A percentile compares a stretch with the other conserved stretches of the same genome.
phyloP scores from a whole-genome alignment of 2,329 filamentous ascomycete species.

The Trichoderma afroharzianum region DNA sequence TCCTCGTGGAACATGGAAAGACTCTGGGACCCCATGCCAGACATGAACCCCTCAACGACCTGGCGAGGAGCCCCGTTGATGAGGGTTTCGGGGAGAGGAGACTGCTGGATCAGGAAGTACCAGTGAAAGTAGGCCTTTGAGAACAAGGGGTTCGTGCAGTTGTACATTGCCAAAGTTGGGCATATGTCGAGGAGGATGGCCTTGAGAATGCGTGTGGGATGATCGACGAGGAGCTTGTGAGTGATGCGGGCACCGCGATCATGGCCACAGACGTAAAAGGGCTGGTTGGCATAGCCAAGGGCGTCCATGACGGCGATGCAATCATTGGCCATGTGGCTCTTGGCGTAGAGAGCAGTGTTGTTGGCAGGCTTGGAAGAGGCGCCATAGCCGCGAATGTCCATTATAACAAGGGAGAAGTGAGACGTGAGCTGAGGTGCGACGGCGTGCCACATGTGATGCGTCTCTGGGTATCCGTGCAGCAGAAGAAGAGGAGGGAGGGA shows the following conservation, averaged over 20 bases:
- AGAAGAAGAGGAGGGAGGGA: constrained; percentile 43
- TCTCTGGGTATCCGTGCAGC: constrained; percentile 53
- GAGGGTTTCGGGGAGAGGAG: constrained; percentile 49
- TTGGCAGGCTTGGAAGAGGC: constrained; percentile 43
- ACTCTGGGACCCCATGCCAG: constrained; percentile 27
- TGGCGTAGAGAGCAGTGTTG: constrained; percentile 38
- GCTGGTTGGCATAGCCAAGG: constrained; percentile 32
- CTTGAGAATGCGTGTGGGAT: constrained; percentile 38
- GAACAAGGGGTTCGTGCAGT: constrained; percentile 39
- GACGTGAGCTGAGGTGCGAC: constrained; percentile 38
- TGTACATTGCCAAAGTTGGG: constrained; percentile 53
- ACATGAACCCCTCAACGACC: constrained; percentile 42
- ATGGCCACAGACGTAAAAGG: constrained; percentile 51
- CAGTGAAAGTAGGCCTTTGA: constrained; percentile 55
- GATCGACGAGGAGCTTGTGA: constrained; percentile 51
- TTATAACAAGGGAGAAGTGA: constrained; percentile 41
- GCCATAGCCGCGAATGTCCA: constrained; percentile 52
- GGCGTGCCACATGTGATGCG: constrained; percentile 49
- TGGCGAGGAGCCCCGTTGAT: constrained; percentile 36
- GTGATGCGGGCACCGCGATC: constrained; percentile 55
- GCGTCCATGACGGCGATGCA: constrained; percentile 43
- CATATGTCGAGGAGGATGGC: constrained; percentile 50
- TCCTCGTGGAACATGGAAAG: constrained; percentile 24
- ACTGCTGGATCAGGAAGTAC: constrained; percentile 54
- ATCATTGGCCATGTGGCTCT: constrained; percentile 48